These are phyloP conservation scores for Graphilbum sp. DNA, from an alignment of 2,329 filamentous ascomycete genomes.

Conservation along the genomic window DNA sequence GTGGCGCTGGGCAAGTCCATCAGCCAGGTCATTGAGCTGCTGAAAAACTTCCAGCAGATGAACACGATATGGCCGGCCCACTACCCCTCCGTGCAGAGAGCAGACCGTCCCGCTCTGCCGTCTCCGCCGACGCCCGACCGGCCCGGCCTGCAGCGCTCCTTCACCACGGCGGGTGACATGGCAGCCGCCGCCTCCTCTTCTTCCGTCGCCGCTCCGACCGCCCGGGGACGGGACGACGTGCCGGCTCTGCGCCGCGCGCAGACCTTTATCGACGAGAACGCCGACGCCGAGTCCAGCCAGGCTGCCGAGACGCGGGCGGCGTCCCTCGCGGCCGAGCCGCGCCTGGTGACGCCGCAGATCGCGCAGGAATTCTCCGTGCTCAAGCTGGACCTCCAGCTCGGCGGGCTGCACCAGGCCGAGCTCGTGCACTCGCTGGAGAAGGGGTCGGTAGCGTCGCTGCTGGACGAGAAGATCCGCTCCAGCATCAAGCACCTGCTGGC, in stretches of 20 bases:
- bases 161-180: slow-evolving; percentile 38
- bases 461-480: slow-evolving; percentile 88
- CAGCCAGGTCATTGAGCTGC: slow-evolving; percentile 65
- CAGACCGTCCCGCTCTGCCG: slow-evolving; percentile 25
- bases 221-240: too few species aligned
- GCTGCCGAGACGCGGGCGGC: slow-evolving; percentile 44
- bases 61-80: slow-evolving; percentile 88
- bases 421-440: slow-evolving; percentile 92
- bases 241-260: slow-evolving; percentile 42
- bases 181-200: slow-evolving; percentile 14
- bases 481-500: slow-evolving; percentile 82
- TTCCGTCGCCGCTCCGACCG: background rate
- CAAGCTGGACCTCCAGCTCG: slow-evolving; percentile 87
- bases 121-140: slow-evolving; percentile 24
- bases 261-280: slow-evolving; percentile 49
- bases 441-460: slow-evolving; percentile 68
- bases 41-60: slow-evolving; percentile 70
- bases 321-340: slow-evolving; percentile 44
- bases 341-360: slow-evolving; percentile 80
- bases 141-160: slow-evolving; percentile 42
- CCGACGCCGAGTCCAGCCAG: slow-evolving; percentile 55
- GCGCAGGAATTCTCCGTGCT: slow-evolving; percentile 91
- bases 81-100: slow-evolving; percentile 69
- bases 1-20: slow-evolving; percentile 78
- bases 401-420: slow-evolving; percentile 70